phyloP scores from a whole-genome alignment of 306 rosid genomes.

The Pterocarpus santalinus region DNA sequence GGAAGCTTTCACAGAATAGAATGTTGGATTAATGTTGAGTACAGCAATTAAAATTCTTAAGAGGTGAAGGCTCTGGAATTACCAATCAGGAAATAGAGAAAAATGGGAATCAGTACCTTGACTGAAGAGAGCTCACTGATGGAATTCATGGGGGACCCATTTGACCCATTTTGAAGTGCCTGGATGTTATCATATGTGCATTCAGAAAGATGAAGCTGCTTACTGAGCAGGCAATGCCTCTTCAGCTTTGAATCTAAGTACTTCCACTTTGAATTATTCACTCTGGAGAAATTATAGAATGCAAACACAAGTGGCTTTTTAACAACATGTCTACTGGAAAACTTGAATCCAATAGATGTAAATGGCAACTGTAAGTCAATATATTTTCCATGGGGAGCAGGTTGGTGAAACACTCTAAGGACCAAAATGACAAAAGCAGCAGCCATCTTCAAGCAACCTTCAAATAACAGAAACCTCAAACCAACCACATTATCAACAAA shows the following conservation, averaged over 20 bases:
- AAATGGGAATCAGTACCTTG: conserved; percentile 64
- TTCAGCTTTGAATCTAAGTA: conserved; percentile 71
- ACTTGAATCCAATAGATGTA: conserved; percentile 84
- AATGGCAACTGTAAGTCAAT: conserved; percentile 71
- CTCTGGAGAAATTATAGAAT: conserved; percentile 69
- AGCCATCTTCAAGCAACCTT: conserved; percentile 82
- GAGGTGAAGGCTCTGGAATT: background rate
- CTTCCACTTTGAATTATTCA: conserved; percentile 75
- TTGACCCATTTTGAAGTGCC: conserved; percentile 71
- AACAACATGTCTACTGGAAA: conserved; percentile 63
- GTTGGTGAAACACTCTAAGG: conserved; percentile 64
- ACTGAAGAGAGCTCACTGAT: conserved; percentile 48
- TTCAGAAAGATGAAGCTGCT: conserved; percentile 79
- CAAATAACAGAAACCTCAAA: conserved; percentile 78
- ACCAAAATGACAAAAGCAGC: conserved; percentile 69
- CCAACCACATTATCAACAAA: conserved; percentile 92
- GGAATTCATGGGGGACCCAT: conserved; percentile 50
- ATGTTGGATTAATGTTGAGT: conserved; percentile 30
- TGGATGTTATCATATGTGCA: conserved; percentile 92
- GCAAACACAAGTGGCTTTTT: conserved; percentile 82
- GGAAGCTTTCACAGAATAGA: conserved; percentile 28
- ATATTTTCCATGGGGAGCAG: conserved; percentile 58
- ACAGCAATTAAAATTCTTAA: conserved; percentile 8
- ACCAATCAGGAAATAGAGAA: conserved; percentile 15
- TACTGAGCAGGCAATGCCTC: conserved; percentile 73